phyloP scores from a whole-genome alignment of 768 basidiomycete species.

The Baorangia bicolor region DNA sequence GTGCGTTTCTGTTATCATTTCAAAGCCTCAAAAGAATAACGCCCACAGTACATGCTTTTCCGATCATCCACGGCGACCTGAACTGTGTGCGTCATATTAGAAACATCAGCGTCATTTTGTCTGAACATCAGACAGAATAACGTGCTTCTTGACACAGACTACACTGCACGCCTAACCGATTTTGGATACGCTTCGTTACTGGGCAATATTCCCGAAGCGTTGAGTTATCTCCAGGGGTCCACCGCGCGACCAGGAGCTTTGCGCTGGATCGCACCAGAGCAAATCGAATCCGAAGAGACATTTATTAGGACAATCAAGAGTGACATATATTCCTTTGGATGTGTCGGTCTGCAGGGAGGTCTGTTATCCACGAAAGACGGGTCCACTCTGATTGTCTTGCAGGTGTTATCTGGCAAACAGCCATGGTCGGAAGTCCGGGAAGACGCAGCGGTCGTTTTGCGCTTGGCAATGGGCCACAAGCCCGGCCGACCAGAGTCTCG shows the following conservation, averaged over 20 bases:
- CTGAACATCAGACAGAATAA: conserved; percentile 14
- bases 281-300: conserved; percentile 21
- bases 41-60: conserved; percentile 13
- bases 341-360: conserved; percentile 31
- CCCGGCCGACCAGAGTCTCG: too few species aligned
- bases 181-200: conserved; percentile 39
- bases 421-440: too few species aligned
- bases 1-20: background rate
- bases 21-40: background rate
- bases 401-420: too few species aligned
- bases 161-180: conserved; percentile 41
- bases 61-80: conserved; percentile 20
- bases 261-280: conserved; percentile 42
- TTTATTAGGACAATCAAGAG: background rate
- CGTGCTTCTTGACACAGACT: conserved; percentile 12
- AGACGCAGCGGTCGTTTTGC: too few species aligned
- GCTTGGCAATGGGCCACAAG: too few species aligned
- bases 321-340: conserved; percentile 27
- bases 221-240: conserved; percentile 9
- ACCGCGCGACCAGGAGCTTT: conserved; percentile 36
- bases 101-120: background rate
- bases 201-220: conserved; percentile 4
- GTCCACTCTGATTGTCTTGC: background rate
- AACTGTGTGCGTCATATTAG: conserved; percentile 6
- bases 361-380: background rate